Evolutionary conservation across 192 early-diverging fungal genomes (phyloP).

Genomic region (Phlyctochytrium planicorne): DNA sequence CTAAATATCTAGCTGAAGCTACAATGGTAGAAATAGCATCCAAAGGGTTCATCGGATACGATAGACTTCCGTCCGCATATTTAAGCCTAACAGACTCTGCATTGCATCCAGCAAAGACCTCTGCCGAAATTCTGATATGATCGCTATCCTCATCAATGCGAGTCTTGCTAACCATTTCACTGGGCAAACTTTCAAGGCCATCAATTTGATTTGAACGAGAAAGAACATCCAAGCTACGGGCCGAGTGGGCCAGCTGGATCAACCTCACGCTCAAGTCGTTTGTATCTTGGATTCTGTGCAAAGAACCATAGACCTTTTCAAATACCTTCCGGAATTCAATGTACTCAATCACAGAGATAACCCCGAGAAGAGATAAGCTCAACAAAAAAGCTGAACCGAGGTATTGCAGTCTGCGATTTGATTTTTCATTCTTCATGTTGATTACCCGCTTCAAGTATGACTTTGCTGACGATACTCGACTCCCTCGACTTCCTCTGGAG

Average conservation of each 20-base stretch:
- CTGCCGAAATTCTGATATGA: background rate
- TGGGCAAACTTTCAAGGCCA: background rate
- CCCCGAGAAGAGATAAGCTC: slow-evolving; percentile 23
- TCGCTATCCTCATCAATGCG: background rate
- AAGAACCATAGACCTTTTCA: background rate
- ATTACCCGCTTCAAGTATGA: slow-evolving; percentile 27
- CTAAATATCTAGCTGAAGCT: background rate
- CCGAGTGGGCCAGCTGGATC: slow-evolving; percentile 23
- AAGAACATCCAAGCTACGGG: slow-evolving; percentile 24
- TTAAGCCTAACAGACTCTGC: background rate
- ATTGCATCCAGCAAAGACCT: background rate
- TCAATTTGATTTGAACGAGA: background rate
- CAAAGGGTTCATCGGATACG: background rate
- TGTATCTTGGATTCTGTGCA: slow-evolving; percentile 7
- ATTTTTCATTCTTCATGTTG: slow-evolving; percentile 19
- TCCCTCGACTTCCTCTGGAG: slow-evolving; percentile 6
- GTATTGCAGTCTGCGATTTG: slow-evolving; percentile 29
- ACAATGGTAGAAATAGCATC: background rate
- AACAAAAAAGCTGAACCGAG: slow-evolving; percentile 26
- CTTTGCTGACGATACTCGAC: background rate
- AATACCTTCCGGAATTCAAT: slow-evolving; percentile 13
- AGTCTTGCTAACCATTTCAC: background rate
- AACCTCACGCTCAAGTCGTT: slow-evolving; percentile 3
- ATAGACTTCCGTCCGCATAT: background rate
- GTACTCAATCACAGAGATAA: slow-evolving; percentile 25